Percentiles rank a stretch among this genome's conserved stretches.
Conservation (phyloP, 1,139 yeast genomes). For the Nadsonia commutata region DNA sequence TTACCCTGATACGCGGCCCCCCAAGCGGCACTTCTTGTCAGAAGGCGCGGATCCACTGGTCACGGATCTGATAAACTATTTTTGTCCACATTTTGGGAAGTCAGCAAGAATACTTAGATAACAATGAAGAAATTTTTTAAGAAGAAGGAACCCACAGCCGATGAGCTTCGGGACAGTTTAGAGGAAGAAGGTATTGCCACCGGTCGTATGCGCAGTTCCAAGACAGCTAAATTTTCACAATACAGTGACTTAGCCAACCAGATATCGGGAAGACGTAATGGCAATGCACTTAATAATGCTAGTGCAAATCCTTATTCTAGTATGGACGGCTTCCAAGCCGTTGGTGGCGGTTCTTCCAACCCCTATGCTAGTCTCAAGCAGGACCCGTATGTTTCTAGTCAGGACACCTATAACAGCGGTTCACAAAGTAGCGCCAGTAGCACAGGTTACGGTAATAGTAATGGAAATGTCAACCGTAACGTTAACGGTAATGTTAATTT, state of each 20-base stretch:
- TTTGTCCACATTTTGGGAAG: too few relatives aligned
- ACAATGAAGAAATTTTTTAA: constrained; percentile 23
- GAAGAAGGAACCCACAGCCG: constrained; percentile 23
- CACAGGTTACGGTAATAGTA: neutral
- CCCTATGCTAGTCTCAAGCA: constrained; percentile 10
- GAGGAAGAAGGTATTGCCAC: constrained; percentile 18
- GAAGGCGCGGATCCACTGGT: too few relatives aligned
- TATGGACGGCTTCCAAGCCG: neutral
- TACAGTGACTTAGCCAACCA: constrained; percentile 21
- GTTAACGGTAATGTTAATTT: neutral
- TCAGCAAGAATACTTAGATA: too few relatives aligned
- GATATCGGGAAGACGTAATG: constrained; percentile 11
- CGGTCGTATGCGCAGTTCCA: constrained; percentile 10
- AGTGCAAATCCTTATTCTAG: constrained; percentile 5
- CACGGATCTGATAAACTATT: too few relatives aligned
- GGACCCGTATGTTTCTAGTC: constrained; percentile 7
- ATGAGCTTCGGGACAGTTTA: constrained; percentile 20
- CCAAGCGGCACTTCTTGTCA: too few relatives aligned
- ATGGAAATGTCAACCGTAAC: neutral
- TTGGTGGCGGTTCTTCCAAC: constrained; percentile 3
- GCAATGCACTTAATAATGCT: constrained; percentile 2
- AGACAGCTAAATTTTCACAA: constrained; percentile 22
- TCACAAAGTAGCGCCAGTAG: neutral
- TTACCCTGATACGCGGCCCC: too few relatives aligned
- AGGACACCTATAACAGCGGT: constrained; percentile 6